These are phyloP conservation scores for Platanthera guangdongensis DNA, from an alignment of 106 monocot species.

Conservation along the genomic window DNA sequence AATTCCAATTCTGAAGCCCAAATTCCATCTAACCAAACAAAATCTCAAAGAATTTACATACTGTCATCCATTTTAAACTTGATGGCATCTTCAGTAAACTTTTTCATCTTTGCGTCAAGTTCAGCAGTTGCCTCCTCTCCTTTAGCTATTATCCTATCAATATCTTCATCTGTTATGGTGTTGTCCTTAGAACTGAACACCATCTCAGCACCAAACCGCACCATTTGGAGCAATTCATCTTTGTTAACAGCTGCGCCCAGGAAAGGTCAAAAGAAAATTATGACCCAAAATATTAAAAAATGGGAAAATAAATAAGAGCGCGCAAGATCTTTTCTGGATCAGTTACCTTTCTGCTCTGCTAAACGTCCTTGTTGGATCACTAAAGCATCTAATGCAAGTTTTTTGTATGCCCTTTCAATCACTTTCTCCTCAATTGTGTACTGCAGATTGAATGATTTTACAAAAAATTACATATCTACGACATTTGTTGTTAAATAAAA, in stretches of 20 bases:
- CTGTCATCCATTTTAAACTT: slow-evolving; percentile 99
- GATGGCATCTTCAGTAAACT: slow-evolving; percentile 98
- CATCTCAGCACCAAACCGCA: slow-evolving; percentile 99
- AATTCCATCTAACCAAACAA: not conserved
- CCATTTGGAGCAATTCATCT: slow-evolving; percentile 98
- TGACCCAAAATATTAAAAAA: not conserved
- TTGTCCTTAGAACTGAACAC: slow-evolving; percentile 98
- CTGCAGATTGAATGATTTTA: slow-evolving; percentile 30
- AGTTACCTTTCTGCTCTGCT: slow-evolving; percentile 90
- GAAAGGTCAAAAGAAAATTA: slow-evolving; percentile 4
- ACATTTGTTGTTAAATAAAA: slow-evolving; percentile 2
- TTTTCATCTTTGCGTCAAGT: slow-evolving; percentile 98
- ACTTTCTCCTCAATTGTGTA: slow-evolving; percentile 98
- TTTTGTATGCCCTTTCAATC: slow-evolving; percentile 97
- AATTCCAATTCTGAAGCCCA: too few species aligned
- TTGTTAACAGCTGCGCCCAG: slow-evolving; percentile 81
- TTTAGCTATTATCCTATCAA: slow-evolving; percentile 97
- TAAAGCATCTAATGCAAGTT: slow-evolving; percentile 97
- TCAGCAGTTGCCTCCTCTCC: slow-evolving; percentile 98
- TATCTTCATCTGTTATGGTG: slow-evolving; percentile 97
- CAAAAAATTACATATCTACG: not conserved
- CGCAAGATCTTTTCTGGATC: not conserved
- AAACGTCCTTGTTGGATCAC: slow-evolving; percentile 98
- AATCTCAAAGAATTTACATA: slow-evolving; percentile 23
- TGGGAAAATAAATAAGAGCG: not conserved